Base-by-base conservation (phyloP, 1,284 basidiomycete species). In the Malassezia brasiliensis region DNA sequence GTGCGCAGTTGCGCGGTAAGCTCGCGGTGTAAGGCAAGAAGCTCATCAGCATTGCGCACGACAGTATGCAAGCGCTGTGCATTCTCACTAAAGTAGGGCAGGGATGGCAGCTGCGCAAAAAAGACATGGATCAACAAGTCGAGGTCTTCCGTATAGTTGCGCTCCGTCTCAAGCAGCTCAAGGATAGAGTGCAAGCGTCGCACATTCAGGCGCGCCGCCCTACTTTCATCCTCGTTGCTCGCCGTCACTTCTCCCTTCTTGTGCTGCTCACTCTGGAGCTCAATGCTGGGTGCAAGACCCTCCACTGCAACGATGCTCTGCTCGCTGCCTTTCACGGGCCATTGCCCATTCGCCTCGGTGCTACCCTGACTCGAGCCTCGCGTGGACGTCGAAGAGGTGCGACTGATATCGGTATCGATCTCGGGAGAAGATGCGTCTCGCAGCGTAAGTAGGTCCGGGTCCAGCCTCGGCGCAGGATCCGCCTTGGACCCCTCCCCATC, bases 151-250 rank as follows among this genome's bases (percentile, higher is more conserved):
- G 66, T 65, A 31, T 73, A 74, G 52, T 66, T 67, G 28, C 62
- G 62, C 36, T 74, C 72, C 3, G 72, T 74, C 51, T 72, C 69
- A 34, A 67, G 59, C 15, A 74, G 60, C 47, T 74, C 72, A 25
- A 72, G 44, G n/a, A 74, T 50, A 1, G 70, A 39, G 15, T 59
- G 56, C 49, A 59, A 39, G 11, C 53, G 28, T 32, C 52, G 39
- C 5, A 32, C 42, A 11, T 30, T 28, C 20, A 45, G 15, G 12
- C 42, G 42, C 32, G 25, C 14, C 28, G 25, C 19, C 19, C n/a
- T 32, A 8, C n/a, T 25, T 3, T 28, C 42, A 31, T 15, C 19
- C 12, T 45, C 42, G 20, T 30, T 25, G 11, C 42, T 15, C 32
- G 12, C 14, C 19, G 11, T 25, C 17, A 11, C 17, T 28, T 3